phyloP scores from a whole-genome alignment of 129 eudicot species.

The Flaveria bidentis region DNA sequence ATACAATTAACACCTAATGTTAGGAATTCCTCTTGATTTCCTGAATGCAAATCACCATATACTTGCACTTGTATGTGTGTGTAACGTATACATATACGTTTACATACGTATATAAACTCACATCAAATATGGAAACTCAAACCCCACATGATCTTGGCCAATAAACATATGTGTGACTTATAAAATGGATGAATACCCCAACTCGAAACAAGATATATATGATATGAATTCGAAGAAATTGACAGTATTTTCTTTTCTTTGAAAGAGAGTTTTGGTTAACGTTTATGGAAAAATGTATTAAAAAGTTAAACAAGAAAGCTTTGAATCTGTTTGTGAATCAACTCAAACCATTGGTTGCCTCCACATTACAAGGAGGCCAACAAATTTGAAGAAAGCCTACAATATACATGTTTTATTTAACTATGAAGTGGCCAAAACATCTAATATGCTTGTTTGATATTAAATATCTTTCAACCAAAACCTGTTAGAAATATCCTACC shows the following conservation, averaged over 20 bases:
- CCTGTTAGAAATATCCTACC: too few species aligned
- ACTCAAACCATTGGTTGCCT: conserved; percentile 21
- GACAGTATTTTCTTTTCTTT: background rate
- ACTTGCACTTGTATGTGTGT: background rate
- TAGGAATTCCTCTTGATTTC: conserved; percentile 14
- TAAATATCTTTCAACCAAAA: too few species aligned
- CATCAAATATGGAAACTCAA: conserved; percentile 32
- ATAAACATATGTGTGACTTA: conserved; percentile 35
- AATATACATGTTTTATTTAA: too few species aligned
- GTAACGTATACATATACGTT: background rate
- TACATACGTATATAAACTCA: conserved; percentile 14
- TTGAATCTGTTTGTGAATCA: conserved; percentile 21
- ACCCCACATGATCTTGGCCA: conserved; percentile 40
- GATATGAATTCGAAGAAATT: conserved; percentile 14
- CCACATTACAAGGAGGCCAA: conserved; percentile 31
- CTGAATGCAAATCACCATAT: background rate
- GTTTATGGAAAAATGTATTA: background rate
- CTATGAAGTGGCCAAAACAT: too few species aligned
- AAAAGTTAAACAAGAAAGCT: too few species aligned
- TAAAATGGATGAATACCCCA: conserved; percentile 21
- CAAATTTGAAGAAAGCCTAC: background rate
- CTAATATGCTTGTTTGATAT: too few species aligned
- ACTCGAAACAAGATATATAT: background rate
- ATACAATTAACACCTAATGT: conserved; percentile 25
- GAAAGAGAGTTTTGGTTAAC: background rate